phyloP scores from a whole-genome alignment of 768 basidiomycete species.

The Lactarius pseudohatsudake region DNA sequence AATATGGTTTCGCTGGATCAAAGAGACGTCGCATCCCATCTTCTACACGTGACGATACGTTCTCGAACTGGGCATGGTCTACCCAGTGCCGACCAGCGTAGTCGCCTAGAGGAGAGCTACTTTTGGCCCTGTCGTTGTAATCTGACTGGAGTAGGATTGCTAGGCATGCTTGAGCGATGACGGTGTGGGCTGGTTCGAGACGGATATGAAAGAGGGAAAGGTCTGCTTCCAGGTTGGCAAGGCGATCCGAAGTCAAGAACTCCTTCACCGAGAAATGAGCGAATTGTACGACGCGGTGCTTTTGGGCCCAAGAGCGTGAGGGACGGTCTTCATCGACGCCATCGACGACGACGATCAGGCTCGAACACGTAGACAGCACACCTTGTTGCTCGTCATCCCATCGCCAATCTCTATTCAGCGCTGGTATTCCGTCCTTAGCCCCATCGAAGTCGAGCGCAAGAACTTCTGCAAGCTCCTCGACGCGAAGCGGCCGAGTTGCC shows the following conservation, averaged over 20 bases:
- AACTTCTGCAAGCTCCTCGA: not conserved
- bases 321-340: not conserved
- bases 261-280: conserved; percentile 2
- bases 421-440: not conserved
- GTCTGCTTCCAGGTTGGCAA: not conserved
- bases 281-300: not conserved
- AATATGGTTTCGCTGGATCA: not conserved
- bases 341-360: not conserved
- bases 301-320: no score
- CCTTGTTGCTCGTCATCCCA: not conserved
- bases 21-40: not conserved
- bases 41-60: not conserved
- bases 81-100: not conserved
- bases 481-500: not conserved
- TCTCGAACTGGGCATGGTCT: not conserved
- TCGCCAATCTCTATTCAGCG: not conserved
- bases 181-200: not conserved
- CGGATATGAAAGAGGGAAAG: not conserved
- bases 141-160: not conserved
- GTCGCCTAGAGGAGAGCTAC: not conserved
- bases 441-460: not conserved
- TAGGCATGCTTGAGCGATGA: not conserved
- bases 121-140: no score
- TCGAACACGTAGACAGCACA: conserved; percentile 1
- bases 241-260: conserved; percentile 8